Evolutionary conservation across 192 early-diverging fungal species (phyloP).

Genomic region (Dissophora globulifera): DNA sequence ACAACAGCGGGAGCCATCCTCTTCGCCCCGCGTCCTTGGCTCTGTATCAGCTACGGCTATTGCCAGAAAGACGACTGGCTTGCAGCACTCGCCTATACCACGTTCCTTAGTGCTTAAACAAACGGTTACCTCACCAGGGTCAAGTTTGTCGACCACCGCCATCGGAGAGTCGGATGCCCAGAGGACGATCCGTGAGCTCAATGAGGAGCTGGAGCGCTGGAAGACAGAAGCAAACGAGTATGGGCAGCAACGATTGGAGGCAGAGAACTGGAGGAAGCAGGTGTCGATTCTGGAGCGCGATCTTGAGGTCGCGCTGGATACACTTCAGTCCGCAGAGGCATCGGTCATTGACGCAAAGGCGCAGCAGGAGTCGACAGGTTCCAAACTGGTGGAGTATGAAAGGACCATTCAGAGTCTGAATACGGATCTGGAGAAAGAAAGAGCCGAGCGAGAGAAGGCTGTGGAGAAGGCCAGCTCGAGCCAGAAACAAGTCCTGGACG

Average conservation of each 20-base stretch:
- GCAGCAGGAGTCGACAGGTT: neutral
- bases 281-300: conserved; percentile 41
- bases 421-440: conserved; percentile 8
- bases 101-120: neutral
- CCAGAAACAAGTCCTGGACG: conserved; percentile 8
- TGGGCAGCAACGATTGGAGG: conserved; percentile 6
- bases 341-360: conserved; percentile 15
- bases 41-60: conserved; percentile 11
- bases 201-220: conserved; percentile 40
- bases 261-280: conserved; percentile 28
- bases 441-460: conserved; percentile 9
- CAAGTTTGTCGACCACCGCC: neutral
- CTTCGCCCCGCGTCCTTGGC: conserved; percentile 10
- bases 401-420: conserved; percentile 9
- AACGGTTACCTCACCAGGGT: conserved; percentile 1
- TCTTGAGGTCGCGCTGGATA: conserved; percentile 38
- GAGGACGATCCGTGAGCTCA: conserved; percentile 12
- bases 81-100: conserved; percentile 9
- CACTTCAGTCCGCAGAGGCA: conserved; percentile 25
- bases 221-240: conserved; percentile 14
- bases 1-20: neutral
- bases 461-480: neutral
- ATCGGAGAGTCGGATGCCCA: neutral
- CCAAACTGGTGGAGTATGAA: neutral
- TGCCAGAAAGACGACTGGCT: conserved; percentile 1